Evolutionary conservation across 1,284 basidiomycete species (phyloP).

Genomic region (Cutaneotrichosporon sp.): DNA sequence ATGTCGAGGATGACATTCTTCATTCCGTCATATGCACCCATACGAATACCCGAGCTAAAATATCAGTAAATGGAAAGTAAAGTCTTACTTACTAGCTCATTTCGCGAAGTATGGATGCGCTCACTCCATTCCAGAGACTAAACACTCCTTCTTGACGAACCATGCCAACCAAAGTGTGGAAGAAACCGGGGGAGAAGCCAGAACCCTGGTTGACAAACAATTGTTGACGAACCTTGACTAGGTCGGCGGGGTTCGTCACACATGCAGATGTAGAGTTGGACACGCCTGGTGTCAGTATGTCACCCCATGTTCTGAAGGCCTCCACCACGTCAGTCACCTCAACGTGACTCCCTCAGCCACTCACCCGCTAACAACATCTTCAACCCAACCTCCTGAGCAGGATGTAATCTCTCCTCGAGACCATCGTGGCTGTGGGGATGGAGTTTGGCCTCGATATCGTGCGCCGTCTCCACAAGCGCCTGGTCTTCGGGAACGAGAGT

Average conservation of each 20-base stretch:
- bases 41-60: slow-evolving; percentile 23
- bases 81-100: slow-evolving; percentile 21
- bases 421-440: background rate
- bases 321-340: too few relatives aligned
- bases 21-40: slow-evolving; percentile 28
- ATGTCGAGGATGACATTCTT: slow-evolving; percentile 16
- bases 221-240: slow-evolving; percentile 28
- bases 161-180: slow-evolving; percentile 19
- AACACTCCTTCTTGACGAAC: slow-evolving; percentile 21
- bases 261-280: slow-evolving; percentile 20
- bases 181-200: slow-evolving; percentile 17
- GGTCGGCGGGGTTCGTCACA: slow-evolving; percentile 25
- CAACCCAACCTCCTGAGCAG: slow-evolving; percentile 23
- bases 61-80: slow-evolving; percentile 5
- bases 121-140: slow-evolving; percentile 24
- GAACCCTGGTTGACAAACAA: slow-evolving; percentile 25
- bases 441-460: background rate
- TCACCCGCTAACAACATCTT: slow-evolving; percentile 23
- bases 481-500: background rate
- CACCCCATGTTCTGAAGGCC: background rate
- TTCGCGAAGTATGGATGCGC: slow-evolving; percentile 21
- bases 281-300: slow-evolving; percentile 11
- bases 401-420: slow-evolving; percentile 19
- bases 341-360: background rate
- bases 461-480: slow-evolving; percentile 1